Conservation (phyloP, 2,329 filamentous ascomycete species). For the Ophiostoma australiae region DNA sequence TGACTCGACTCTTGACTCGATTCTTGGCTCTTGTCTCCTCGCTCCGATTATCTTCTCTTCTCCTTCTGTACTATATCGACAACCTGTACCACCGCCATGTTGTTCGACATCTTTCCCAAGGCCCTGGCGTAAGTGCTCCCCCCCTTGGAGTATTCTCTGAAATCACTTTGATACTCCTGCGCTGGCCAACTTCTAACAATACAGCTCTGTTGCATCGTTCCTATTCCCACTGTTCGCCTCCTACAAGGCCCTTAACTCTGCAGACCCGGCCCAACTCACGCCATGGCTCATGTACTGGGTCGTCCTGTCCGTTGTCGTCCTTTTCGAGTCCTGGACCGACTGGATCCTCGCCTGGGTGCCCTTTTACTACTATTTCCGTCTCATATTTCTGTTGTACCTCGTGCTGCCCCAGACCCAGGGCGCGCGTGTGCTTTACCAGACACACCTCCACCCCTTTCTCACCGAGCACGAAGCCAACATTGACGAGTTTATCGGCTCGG, state of each 20-base stretch:
- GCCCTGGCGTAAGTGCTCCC: conserved; percentile 26
- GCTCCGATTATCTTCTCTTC: background rate
- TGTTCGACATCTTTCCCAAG: conserved; percentile 28
- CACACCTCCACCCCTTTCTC: conserved; percentile 82
- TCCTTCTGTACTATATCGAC: background rate
- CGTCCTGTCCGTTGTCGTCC: conserved; percentile 73
- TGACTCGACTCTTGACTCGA: background rate
- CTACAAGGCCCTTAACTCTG: conserved; percentile 94
- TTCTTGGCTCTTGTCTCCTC: background rate
- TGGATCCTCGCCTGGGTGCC: conserved; percentile 88
- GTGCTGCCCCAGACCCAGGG: conserved; percentile 97
- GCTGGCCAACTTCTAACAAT: background rate
- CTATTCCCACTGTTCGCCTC: conserved; percentile 95
- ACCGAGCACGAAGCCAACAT: conserved; percentile 81
- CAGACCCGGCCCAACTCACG: conserved; percentile 79
- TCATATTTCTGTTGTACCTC: conserved; percentile 84
- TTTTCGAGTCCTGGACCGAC: conserved; percentile 80
- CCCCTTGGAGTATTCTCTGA: background rate
- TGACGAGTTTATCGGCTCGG: conserved; percentile 78
- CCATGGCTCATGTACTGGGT: conserved; percentile 99
- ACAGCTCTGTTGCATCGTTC: conserved; percentile 77
- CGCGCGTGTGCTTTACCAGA: conserved; percentile 77
- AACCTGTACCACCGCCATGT: background rate
- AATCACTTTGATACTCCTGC: background rate
- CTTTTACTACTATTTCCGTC: conserved; percentile 87